Base-by-base conservation (phyloP, 2,329 filamentous ascomycete species). In the Clarireedia sp. region DNA sequence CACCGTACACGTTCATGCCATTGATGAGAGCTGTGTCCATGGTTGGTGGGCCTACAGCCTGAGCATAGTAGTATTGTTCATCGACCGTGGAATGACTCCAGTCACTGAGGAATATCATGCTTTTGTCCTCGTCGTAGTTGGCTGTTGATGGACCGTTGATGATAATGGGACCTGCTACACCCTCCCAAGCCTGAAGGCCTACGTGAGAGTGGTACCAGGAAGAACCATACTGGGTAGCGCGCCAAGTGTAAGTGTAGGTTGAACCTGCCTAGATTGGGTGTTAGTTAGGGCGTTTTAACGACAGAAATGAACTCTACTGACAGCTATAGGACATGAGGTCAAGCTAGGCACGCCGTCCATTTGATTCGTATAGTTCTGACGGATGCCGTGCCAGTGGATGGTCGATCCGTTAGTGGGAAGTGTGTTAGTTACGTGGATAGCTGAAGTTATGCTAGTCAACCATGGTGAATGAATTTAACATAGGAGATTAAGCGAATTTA, bases 131-230 rank as follows among this genome's bases (percentile, higher is more conserved):
- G 54, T 87, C 82, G 61, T 84, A 85, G 64, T 82, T 62, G 2
- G 75, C 73, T 0, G 77, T 75, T 0, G 79, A 74, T 1, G 82
- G 82, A 0, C 82, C 82, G 50, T 83, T 75, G 62, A 85, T 81
- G 16, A 85, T 67, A 17, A 87, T 79, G 2, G 74, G 74, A 0
- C 83, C 83, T 36, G 78, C 73, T 0, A 85, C 69, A 1, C 83
- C 83, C 45, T 85, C 74, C 68, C 71, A 75, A 46, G 74, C 73
- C 60, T 75, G 73, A 16, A 69, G 61, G 8, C 69, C 70, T 60
- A 78, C 78, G 63, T 85, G 82, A 2, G 76, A 80, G 66, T 85
- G 82, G 54, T 83, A 84, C 78, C 80, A 83, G 2, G 72, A 73
- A 0, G 76, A 70, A 5, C 82, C 78, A 66, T 62, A 61, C 55